A percentile compares a stretch with the other conserved stretches of the same genome.
phyloP scores from a whole-genome alignment of 495 filamentous ascomycete species.

The Aspergillus saccharolyticus region DNA sequence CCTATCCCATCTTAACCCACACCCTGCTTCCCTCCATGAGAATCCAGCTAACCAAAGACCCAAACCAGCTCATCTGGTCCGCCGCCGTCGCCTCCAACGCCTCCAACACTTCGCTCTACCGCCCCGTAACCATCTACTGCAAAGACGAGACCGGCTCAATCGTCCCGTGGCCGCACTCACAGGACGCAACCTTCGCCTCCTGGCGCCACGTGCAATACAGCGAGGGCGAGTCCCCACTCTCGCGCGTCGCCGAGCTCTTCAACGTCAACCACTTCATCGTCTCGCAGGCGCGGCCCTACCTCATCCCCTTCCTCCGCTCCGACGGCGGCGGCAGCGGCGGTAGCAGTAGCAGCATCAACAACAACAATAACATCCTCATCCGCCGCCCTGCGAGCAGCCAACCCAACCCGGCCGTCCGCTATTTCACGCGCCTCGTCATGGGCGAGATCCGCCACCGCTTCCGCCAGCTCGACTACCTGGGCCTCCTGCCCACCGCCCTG shows the following conservation, averaged over 20 bases:
- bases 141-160: constrained; percentile 77
- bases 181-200: constrained; percentile 61
- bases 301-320: constrained; percentile 80
- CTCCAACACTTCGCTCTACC: constrained; percentile 61
- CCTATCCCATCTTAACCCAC: neutral
- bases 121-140: constrained; percentile 68
- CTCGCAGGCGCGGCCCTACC: constrained; percentile 90
- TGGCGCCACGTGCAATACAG: constrained; percentile 65
- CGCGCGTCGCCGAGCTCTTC: constrained; percentile 84
- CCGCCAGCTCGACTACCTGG: constrained; percentile 72
- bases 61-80: constrained; percentile 73
- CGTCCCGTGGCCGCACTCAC: constrained; percentile 69
- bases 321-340: no score
- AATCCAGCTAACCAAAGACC: constrained; percentile 4
- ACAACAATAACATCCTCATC: constrained; percentile 71
- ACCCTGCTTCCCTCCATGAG: neutral
- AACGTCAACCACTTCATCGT: constrained; percentile 98
- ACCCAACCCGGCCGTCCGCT: constrained; percentile 52
- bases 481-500: constrained; percentile 61
- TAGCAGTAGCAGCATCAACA: no score
- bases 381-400: constrained; percentile 56
- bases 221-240: constrained; percentile 74
- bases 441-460: constrained; percentile 80
- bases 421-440: constrained; percentile 63
- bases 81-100: constrained; percentile 90